Evolutionary conservation across 441 rosid species (phyloP).

Genomic region (California macrophylla): DNA sequence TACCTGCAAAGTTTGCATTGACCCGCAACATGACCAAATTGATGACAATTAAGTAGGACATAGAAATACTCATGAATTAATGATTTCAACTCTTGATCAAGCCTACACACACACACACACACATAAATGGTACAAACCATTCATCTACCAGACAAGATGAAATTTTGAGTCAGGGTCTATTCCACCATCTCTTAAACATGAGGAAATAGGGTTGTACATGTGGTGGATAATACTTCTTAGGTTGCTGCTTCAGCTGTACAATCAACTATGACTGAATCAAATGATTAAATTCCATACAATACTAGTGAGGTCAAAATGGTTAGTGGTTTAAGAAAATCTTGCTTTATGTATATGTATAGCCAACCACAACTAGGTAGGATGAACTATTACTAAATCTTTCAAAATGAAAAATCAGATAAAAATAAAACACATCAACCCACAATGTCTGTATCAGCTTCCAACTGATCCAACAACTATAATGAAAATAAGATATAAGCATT

Average conservation of each 20-base stretch:
- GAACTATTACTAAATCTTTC: not conserved
- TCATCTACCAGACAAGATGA: not conserved
- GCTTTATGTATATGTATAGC: not conserved
- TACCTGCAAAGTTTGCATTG: too few species aligned
- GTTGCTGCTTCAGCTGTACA: not conserved
- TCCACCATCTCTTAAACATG: not conserved
- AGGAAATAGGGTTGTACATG: not conserved
- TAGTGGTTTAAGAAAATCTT: not conserved
- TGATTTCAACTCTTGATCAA: slow-evolving; percentile 1
- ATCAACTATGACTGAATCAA: not conserved
- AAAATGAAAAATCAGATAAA: not conserved
- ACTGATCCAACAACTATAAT: not conserved
- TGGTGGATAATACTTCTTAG: not conserved
- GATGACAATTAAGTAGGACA: too few species aligned
- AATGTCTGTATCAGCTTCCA: not conserved
- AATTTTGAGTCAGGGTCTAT: not conserved
- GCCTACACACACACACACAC: not conserved
- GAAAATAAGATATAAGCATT: not conserved
- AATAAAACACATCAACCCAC: not conserved
- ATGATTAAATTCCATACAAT: not conserved
- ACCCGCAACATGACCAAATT: too few species aligned
- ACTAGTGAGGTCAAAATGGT: not conserved
- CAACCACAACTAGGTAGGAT: not conserved
- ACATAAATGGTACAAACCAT: not conserved
- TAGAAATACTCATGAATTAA: slow-evolving; percentile 6